phyloP scores from a whole-genome alignment of 1,284 basidiomycete species.

The Coniferiporia weirii region DNA sequence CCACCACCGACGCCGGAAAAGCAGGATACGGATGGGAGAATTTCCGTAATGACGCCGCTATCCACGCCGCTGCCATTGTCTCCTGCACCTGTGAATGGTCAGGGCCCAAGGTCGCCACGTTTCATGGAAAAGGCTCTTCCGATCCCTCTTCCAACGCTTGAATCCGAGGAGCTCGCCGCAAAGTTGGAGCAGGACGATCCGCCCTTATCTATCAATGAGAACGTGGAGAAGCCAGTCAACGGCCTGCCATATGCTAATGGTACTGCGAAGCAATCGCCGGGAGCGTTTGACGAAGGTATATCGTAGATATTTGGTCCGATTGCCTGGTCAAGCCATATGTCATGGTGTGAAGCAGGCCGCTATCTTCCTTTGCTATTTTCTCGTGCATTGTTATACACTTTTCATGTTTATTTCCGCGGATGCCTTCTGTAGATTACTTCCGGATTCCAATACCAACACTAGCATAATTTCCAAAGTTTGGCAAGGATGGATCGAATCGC shows the following conservation, averaged over 20 bases:
- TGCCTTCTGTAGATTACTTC: neutral
- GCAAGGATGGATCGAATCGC: neutral
- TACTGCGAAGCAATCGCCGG: neutral
- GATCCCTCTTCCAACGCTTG: conserved; percentile 12
- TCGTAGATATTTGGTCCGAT: neutral
- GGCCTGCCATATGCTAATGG: neutral
- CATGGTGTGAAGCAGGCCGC: no score
- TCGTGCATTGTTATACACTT: neutral
- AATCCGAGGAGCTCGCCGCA: conserved; percentile 6
- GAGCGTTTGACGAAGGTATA: neutral
- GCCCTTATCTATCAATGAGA: neutral
- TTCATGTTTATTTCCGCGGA: neutral
- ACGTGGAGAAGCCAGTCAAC: neutral
- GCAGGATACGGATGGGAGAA: neutral
- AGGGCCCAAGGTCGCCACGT: conserved; percentile 10
- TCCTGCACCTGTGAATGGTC: neutral
- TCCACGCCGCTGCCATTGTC: conserved; percentile 6
- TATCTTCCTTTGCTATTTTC: neutral
- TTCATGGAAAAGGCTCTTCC: conserved; percentile 14
- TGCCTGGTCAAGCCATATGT: neutral
- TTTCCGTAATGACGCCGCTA: neutral
- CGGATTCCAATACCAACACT: neutral
- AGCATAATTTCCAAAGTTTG: neutral
- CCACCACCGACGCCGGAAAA: conserved; percentile 16
- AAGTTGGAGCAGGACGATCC: neutral